Evolutionary conservation across 352 stramenopile genomes (phyloP), one percentile per base, ranked within the genome.

Genomic region (Phytophthora aleatoria): DNA sequence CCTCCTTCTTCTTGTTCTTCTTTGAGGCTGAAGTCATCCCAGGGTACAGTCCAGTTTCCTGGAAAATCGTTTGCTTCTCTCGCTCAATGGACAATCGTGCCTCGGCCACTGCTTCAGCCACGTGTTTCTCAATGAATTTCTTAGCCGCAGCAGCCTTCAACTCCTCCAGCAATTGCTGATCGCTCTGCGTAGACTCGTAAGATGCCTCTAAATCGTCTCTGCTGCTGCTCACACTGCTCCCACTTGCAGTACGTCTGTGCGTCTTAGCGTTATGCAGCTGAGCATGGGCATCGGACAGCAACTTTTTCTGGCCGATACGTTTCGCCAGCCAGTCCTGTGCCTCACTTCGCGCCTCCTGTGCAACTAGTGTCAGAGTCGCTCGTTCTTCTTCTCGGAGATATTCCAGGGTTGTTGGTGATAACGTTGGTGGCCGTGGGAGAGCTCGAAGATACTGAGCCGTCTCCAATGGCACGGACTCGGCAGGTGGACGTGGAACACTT

Each of bases 91-190:
- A 71, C 27, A 87, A 60, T n/a, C 69, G 72, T 16, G 83, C 85
- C 30, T 92, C 83, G 0, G 68, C 56, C 3, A 94, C 80, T 4
- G 72, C 64, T 15, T 90, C 81, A 2, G 83, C 80, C 5, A 94
- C 80, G 62, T 94, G 83, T 57, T 86, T 89, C 44, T 94, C 83
- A 30, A 94, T 74, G 36, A 94, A 94, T 11, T 56, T 70, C 57
- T 91, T 89, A 1, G 79, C 76, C 0, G 74, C 81, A 5, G 77
- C 41, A 39, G 64, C 71, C 50, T 86, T 89, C 53, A 78, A 77
- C 26, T 83, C 71, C 28, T 84, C 68, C 5, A 91, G 50, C 24
- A 85, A 50, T 12, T 76, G 68, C 50, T 91, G 68, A 33, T 71
- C 55, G 45, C 49, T 74, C 9, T 69, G 70, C 12, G 72, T 69